Percentiles rank a stretch among this genome's conserved stretches.
phyloP scores from a whole-genome alignment of 1,284 basidiomycete genomes.

The Ceratobasidium sp. region DNA sequence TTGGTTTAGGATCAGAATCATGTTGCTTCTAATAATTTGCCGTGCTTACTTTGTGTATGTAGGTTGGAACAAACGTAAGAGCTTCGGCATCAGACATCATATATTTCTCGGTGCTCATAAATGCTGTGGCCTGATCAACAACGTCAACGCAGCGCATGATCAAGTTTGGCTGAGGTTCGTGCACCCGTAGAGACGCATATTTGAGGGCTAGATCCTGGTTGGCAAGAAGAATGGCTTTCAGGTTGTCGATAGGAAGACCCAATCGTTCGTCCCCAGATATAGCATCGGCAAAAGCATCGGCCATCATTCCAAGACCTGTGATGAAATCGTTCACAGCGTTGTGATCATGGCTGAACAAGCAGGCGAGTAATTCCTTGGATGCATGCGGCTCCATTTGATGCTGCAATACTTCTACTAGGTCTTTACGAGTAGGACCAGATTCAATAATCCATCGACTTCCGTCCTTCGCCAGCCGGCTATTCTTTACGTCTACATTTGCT shows the following conservation, averaged over 20 bases:
- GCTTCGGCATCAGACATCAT: constrained; percentile 91
- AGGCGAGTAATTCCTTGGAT: constrained; percentile 76
- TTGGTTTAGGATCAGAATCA: not conserved
- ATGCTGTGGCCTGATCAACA: constrained; percentile 79
- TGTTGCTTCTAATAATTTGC: constrained; percentile 4
- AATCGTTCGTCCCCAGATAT: constrained; percentile 66
- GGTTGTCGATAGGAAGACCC: constrained; percentile 60
- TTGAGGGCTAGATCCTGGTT: constrained; percentile 94
- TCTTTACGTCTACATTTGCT: constrained; percentile 77
- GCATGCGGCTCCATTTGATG: constrained; percentile 90
- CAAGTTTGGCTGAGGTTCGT: constrained; percentile 94
- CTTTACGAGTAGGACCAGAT: constrained; percentile 79
- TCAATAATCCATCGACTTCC: constrained; percentile 84
- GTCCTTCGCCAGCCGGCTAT: constrained; percentile 78
- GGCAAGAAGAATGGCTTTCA: constrained; percentile 77
- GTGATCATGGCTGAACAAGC: constrained; percentile 95
- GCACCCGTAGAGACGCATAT: constrained; percentile 89
- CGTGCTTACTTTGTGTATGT: constrained; percentile 82
- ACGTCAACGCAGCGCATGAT: constrained; percentile 90
- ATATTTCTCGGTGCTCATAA: constrained; percentile 73
- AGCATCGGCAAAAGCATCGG: constrained; percentile 74
- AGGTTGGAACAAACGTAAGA: constrained; percentile 85
- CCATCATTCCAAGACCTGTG: constrained; percentile 73
- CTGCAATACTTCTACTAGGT: constrained; percentile 86
- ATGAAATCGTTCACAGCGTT: constrained; percentile 94